Base-by-base conservation (phyloP, 768 basidiomycete genomes). In the Mycena galericulata region DNA sequence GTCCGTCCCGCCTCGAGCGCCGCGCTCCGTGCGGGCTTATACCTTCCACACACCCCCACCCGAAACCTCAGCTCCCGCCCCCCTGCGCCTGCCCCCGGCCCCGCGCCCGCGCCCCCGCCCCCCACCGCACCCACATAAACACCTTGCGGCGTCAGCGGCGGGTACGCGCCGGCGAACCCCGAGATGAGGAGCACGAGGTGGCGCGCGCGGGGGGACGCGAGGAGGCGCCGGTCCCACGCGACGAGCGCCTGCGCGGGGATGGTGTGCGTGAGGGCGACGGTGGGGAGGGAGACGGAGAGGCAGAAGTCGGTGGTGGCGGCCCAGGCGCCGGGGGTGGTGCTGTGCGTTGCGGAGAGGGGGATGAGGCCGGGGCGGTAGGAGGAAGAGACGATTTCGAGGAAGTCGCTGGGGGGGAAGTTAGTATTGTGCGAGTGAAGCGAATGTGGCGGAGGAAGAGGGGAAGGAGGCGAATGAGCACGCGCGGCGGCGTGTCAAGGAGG, bases 141-240 rank as follows among this genome's bases (percentile, higher is more conserved):
- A 15, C 85, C 89, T 56, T 85, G 84, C 4, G 75, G 68, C 54
- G 79, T 73, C 45, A 90, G 65, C 46, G 86, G 77, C n/a, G 89
- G 90, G 77, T 90, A 89, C 51, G 82, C 65, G 15, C 43, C 72
- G 2, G 85, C 83, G 22, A 87, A 81, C 9, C 90, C 87, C 20
- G 87, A 87, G 18, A 92, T 86, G 29, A 92, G 83, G n/a, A 93
- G 84, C 7, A 87, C 87, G 51, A 93, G 80, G 78, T 91, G 82
- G 24, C 87, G 86, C 15, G 85, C 79, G 32, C 84, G 82, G 6
- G 87, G 82, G 4, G 54, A 3, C n/a, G 32, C 46, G 24, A 92
- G 82, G 7, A 93, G 83, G 11, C 85, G 85, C 20, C 87, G 82
- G 72, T 93, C 92, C 92, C 92, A 93, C 26, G 91, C 91, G 77